Base-by-base conservation (phyloP, 2,329 filamentous ascomycete genomes). In the Coniochaeta hoffmannii region DNA sequence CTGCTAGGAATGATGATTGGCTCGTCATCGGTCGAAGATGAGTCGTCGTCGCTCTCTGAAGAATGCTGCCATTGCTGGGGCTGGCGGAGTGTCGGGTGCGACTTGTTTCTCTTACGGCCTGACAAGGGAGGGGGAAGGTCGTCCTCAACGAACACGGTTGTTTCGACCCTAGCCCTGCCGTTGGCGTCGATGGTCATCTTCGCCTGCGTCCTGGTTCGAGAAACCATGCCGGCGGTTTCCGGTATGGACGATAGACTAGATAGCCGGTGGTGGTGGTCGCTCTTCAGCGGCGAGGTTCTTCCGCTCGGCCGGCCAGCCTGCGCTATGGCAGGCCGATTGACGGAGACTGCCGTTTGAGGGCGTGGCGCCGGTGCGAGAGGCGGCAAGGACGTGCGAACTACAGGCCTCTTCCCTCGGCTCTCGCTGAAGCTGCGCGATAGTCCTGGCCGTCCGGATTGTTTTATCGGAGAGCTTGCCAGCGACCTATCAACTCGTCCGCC, bases 1-100 rank as follows among this genome's bases (percentile, higher is more conserved):
- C 82, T 75, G 64, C 82, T 85, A 30, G 83, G 82, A 36, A 87
- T 82, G 52, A 86, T 76, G 58, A 86, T 86, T 12, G 81, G 81
- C 56, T 86, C 83, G 54, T 86, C 83, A 58, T 87, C 83, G 4
- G 77, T 77, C 0, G 82, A 85, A 1, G 81, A 84, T 2, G 77
- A 77, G 50, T 78, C 77, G 5, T 71, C 65, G 6, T 67, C 76
- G 28, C 28, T 32, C 4, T 34, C 49, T 6, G 49, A 51, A 0
- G 77, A 77, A 5, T 76, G 77, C 14, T 74, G 73, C 70, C 73
- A 77, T 24, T 60, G 58, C 10, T 57, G 61, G n/a, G 60, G 62
- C 17, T 60, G 62, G 24, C 59, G 64, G 15, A 58, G 53, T 24
- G 65, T 55, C 1, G 65, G 57, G 53, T 63, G 66, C 9, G 63